Evolutionary conservation across 306 rosid species (phyloP).

Genomic region (Luffa aegyptiaca): DNA sequence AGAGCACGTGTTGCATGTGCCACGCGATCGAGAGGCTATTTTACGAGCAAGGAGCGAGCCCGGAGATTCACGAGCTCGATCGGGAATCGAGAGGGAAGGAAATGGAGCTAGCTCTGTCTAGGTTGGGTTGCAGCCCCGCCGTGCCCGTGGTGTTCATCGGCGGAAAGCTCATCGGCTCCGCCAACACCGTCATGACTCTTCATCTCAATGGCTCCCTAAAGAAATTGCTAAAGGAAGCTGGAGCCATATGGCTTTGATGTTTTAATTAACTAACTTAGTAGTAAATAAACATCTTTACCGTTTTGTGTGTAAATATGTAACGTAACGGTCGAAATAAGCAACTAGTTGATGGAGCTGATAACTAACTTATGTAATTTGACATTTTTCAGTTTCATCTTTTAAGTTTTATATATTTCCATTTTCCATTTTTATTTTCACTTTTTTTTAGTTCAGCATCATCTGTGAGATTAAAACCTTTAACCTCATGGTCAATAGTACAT

Average conservation of each 20-base stretch:
- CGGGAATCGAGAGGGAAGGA: constrained; percentile 71
- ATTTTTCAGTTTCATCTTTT: constrained; percentile 4
- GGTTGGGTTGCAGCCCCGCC: constrained; percentile 53
- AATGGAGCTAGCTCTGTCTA: constrained; percentile 63
- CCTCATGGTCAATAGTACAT: no score
- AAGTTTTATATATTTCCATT: background rate
- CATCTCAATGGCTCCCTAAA: constrained; percentile 70
- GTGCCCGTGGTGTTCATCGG: constrained; percentile 82
- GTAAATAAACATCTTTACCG: background rate
- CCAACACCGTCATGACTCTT: constrained; percentile 79
- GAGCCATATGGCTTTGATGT: constrained; percentile 76
- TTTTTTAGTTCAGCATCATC: background rate
- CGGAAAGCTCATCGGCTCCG: constrained; percentile 74
- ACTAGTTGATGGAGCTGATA: background rate
- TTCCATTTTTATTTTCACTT: background rate
- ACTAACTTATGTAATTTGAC: background rate
- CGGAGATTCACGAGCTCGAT: constrained; percentile 61
- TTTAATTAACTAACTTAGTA: background rate
- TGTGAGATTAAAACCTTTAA: no score
- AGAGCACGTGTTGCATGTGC: constrained; percentile 77
- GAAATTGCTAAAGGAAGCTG: constrained; percentile 71
- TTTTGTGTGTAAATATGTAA: background rate
- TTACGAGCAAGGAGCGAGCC: constrained; percentile 71
- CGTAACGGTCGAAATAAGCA: background rate
- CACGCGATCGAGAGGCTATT: constrained; percentile 66